phyloP scores from a whole-genome alignment of 306 rosid species.

The Inga leiocalycina region DNA sequence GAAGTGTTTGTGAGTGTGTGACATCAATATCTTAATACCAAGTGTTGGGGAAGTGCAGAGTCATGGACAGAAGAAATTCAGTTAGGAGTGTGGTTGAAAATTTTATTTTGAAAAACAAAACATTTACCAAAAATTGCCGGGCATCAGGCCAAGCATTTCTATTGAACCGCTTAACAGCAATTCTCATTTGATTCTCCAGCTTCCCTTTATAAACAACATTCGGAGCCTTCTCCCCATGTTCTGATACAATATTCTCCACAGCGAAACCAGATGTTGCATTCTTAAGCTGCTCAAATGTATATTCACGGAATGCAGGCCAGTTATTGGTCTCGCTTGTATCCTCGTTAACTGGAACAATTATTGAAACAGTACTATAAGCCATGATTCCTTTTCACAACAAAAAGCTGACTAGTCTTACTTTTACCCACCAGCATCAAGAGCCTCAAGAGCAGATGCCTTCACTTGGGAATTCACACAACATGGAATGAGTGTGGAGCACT shows the following conservation, averaged over 20 bases:
- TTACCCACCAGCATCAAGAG: conserved; percentile 62
- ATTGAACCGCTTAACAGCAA: conserved; percentile 78
- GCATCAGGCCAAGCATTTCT: conserved; percentile 89
- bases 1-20: not conserved
- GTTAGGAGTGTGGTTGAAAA: conserved; percentile 13
- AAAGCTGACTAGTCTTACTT: conserved; percentile 18
- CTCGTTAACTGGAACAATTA: conserved; percentile 60
- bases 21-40: not conserved
- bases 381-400: conserved; percentile 15
- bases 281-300: conserved; percentile 72
- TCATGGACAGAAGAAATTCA: conserved; percentile 2
- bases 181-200: conserved; percentile 75
- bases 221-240: conserved; percentile 90
- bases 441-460: conserved; percentile 75
- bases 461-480: conserved; percentile 79
- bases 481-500: conserved; percentile 62
- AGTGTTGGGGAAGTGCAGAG: conserved; percentile 19
- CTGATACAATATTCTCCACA: conserved; percentile 83
- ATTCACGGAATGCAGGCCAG: conserved; percentile 64
- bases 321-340: conserved; percentile 53
- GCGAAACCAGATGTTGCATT: conserved; percentile 88
- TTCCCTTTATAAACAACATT: conserved; percentile 89
- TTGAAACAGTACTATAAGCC: conserved; percentile 15
- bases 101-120: not conserved
- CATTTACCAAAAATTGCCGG: conserved; percentile 70